Base-by-base conservation (phyloP, 805 yeast species). In the Myxozyma sirexii region DNA sequence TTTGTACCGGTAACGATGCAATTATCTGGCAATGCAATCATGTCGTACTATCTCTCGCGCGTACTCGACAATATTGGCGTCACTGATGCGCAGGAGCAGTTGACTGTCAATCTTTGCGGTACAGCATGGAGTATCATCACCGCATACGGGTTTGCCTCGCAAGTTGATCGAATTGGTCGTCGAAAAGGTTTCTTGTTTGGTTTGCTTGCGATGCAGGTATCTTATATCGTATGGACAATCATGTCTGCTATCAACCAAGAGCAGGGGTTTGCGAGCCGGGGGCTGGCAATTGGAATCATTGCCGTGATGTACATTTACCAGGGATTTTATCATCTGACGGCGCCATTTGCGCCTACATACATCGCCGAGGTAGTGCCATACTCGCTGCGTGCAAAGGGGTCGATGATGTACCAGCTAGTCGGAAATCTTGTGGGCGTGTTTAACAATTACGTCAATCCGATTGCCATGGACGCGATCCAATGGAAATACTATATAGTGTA, bases 21-120 rank as follows among this genome's bases (percentile, higher is more conserved):
- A 67, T 67, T 79, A 43, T 78, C 82, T 17, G 85, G 85, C 67
- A 80, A 80, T 66, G 82, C 82, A 57, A 71, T 81, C 60, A 81
- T 80, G 27, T 77, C 82, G 3, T 81, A 80, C 75, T 81, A 81
- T 70, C 72, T 82, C 62, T 73, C 76, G 59, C 75, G 77, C 66
- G 86, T 83, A 13, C 75, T 83, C 64, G 68, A 72, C 59, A 77
- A 83, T 26, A 81, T 83, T 68, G 85, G 86, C 59, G 78, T 82
- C 66, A 80, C 81, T 49, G 78, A 79, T 50, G 75, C 66, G 53
- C 59, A 17, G 1, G 23, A 44, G 42, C 58, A 58, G 44, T 23
- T 51, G 23, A 31, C 42, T 17, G 76, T 81, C 67, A 82, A 82
- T 68, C 84, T 82, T 56, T 77, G 79, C 61, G 75, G 80, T 62